These are phyloP conservation scores for Syncephalastrum monosporum DNA, from an alignment of 371 early-diverging fungal genomes.

Conservation along the genomic window DNA sequence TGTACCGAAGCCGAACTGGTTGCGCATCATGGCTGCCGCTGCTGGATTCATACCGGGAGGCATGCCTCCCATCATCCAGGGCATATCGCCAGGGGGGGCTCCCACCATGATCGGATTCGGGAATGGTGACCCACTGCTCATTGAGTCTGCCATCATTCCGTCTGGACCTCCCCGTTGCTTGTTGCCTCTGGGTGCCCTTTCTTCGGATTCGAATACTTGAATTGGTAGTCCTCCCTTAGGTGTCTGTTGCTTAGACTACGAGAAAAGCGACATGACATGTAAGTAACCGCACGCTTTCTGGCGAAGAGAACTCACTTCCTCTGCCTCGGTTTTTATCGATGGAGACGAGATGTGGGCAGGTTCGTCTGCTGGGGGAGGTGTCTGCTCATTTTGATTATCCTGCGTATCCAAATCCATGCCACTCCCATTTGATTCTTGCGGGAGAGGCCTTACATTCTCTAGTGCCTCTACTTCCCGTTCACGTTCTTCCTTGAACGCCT, in stretches of 20 bases:
- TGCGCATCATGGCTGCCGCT: slow-evolving; percentile 28
- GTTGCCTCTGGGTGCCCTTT: slow-evolving; percentile 23
- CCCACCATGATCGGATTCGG: slow-evolving; percentile 26
- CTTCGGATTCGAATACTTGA: slow-evolving; percentile 33
- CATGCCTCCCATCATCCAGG: slow-evolving; percentile 38
- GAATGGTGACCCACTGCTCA: slow-evolving; percentile 16
- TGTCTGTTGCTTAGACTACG: slow-evolving; percentile 1
- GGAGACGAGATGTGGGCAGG: not conserved
- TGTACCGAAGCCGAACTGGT: too few relatives aligned
- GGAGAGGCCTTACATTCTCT: too few relatives aligned
- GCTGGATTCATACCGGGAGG: slow-evolving; percentile 35
- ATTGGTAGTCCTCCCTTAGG: slow-evolving; percentile 28
- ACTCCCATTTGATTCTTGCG: slow-evolving; percentile 4
- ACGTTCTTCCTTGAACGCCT: slow-evolving; percentile 26
- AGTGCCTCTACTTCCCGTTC: slow-evolving; percentile 16
- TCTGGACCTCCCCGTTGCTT: slow-evolving; percentile 13
- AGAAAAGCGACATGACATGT: not conserved
- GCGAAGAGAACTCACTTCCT: not conserved
- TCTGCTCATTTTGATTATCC: not conserved
- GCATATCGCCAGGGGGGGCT: slow-evolving; percentile 29
- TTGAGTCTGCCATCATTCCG: slow-evolving; percentile 13
- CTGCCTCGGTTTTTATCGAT: not conserved
- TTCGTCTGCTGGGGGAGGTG: too few relatives aligned
- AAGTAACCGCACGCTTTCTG: not conserved
- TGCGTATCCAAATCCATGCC: slow-evolving; percentile 7